phyloP scores from a whole-genome alignment of 2,329 filamentous ascomycete species.

The Hymenotorrendiella dingleyae region DNA sequence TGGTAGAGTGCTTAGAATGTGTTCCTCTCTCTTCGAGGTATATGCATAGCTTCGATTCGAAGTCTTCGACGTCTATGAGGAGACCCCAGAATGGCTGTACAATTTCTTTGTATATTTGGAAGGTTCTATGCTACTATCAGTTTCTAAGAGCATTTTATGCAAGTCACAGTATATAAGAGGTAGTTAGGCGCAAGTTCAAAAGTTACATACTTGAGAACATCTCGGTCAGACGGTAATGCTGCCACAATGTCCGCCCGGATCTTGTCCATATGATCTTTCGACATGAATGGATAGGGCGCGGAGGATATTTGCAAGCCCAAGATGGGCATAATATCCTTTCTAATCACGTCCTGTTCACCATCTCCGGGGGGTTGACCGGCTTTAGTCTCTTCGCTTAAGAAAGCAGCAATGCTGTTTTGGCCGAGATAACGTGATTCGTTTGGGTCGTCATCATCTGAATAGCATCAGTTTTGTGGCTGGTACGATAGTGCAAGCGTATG shows the following conservation, averaged over 20 bases:
- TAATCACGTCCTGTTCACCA: constrained; percentile 43
- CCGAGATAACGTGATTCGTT: constrained; percentile 56
- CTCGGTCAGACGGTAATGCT: constrained; percentile 57
- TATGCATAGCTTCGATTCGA: constrained; percentile 58
- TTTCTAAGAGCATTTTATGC: neutral
- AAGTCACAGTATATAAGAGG: no score
- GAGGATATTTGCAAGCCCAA: constrained; percentile 56
- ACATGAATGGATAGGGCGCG: constrained; percentile 63
- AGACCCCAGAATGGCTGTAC: constrained; percentile 65
- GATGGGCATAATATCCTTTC: constrained; percentile 60
- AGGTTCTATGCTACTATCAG: constrained; percentile 40
- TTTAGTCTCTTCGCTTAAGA: constrained; percentile 53
- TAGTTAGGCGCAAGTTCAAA: no score
- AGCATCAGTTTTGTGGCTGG: constrained; percentile 2
- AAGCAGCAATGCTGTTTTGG: constrained; percentile 62
- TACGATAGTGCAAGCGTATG: no score
- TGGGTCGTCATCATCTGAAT: constrained; percentile 45
- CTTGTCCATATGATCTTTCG: constrained; percentile 52
- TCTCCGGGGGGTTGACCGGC: constrained; percentile 44
- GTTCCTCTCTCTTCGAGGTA: constrained; percentile 55
- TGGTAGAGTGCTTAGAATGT: constrained; percentile 34
- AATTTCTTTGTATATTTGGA: constrained; percentile 61
- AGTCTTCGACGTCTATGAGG: constrained; percentile 59
- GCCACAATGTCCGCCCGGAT: constrained; percentile 55
- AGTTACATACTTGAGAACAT: constrained; percentile 62